These are phyloP conservation scores for Blastomyces parvus DNA, from an alignment of 2,329 filamentous ascomycete genomes.

Conservation along the genomic window DNA sequence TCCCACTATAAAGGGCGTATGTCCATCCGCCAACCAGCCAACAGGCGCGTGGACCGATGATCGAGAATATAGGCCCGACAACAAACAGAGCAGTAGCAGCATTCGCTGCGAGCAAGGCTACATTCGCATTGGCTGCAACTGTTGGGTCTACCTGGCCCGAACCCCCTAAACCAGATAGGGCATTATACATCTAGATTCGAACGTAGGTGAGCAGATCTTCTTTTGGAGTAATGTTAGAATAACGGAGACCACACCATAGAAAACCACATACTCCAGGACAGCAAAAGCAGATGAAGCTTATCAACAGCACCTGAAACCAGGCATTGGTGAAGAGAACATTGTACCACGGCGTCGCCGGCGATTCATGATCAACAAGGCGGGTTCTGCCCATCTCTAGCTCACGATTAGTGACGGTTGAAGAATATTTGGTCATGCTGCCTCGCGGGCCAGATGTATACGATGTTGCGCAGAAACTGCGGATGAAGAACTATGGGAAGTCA, in stretches of 20 bases:
- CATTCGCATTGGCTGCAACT: conserved; percentile 40
- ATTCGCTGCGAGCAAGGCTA: conserved; percentile 37
- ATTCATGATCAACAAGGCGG: not conserved
- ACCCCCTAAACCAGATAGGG: conserved; percentile 38
- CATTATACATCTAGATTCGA: conserved; percentile 40
- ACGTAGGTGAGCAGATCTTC: not conserved
- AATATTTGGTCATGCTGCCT: not conserved
- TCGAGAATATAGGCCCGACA: conserved; percentile 37
- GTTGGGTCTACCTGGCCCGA: conserved; percentile 39
- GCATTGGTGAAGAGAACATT: conserved; percentile 33
- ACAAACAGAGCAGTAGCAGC: conserved; percentile 38
- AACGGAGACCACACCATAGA: not conserved
- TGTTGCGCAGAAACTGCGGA: not conserved
- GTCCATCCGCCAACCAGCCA: conserved; percentile 40
- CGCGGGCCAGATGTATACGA: not conserved
- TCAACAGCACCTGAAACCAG: conserved; percentile 42
- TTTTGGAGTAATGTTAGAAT: not conserved
- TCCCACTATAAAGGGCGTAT: conserved; percentile 39
- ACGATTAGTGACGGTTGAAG: not conserved
- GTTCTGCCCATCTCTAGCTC: not conserved
- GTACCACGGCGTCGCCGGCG: not conserved
- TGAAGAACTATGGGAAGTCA: not conserved
- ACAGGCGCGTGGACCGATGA: conserved; percentile 36
- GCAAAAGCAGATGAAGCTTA: conserved; percentile 44
- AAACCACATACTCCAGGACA: conserved; percentile 35